phyloP scores from a whole-genome alignment of 805 yeast species.

The Grigorovia humatica region DNA sequence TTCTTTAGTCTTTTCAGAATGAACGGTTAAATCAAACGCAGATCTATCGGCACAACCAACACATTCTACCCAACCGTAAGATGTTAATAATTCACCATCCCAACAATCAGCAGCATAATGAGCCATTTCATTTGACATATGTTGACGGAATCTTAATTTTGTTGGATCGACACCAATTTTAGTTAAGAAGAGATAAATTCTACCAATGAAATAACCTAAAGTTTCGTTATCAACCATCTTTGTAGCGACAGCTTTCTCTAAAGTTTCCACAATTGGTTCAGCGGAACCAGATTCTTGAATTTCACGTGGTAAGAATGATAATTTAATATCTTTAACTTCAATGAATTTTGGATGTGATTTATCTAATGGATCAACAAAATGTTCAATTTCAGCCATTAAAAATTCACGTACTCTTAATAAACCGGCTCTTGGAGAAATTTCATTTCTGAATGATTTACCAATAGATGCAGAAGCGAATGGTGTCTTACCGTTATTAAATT shows the following conservation, averaged over 20 bases:
- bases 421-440: constrained; percentile 97
- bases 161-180: constrained; percentile 84
- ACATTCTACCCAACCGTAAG: constrained; percentile 99
- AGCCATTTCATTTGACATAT: constrained; percentile 98
- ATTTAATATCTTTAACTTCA: constrained; percentile 60
- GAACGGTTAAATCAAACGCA: constrained; percentile 94
- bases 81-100: constrained; percentile 95
- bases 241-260: constrained; percentile 83
- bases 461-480: constrained; percentile 99
- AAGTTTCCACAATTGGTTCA: constrained; percentile 47
- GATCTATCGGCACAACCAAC: constrained; percentile 99
- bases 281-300: constrained; percentile 83
- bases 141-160: constrained; percentile 94
- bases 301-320: constrained; percentile 74
- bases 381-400: constrained; percentile 98
- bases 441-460: constrained; percentile 98
- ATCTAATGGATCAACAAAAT: constrained; percentile 87
- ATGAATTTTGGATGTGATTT: constrained; percentile 74
- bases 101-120: constrained; percentile 99
- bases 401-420: constrained; percentile 96
- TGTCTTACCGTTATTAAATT: constrained; percentile 90
- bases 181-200: constrained; percentile 75
- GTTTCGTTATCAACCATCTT: constrained; percentile 96
- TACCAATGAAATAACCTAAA: constrained; percentile 90
- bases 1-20: constrained; percentile 88